Evolutionary conservation across 768 basidiomycete genomes (phyloP), one percentile per base, ranked within the genome.

Genomic region (Strobilomyces dryophilus): DNA sequence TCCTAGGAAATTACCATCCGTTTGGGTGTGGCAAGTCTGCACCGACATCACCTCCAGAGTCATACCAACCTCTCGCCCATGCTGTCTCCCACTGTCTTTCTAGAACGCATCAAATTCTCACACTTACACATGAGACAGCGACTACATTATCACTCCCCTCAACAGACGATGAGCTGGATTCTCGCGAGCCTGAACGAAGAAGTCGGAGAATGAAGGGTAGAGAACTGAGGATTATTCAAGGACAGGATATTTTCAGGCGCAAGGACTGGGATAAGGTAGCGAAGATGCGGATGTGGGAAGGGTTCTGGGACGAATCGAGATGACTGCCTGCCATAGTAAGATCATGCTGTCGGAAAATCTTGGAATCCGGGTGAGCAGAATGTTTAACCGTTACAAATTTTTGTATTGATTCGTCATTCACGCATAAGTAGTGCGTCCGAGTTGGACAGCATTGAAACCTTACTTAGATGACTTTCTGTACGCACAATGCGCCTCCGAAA

Each of bases 211-310:
- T 95, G 89, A 79, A 85, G 36, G 86, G 85, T 24, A 76, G 95
- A 51, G 95, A 99, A 68, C 72, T 99, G 52, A 80, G 87, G 51
- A 75, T 98, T 21, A 74, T 99, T 1, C 88, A 90, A 61, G 85
- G 85, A 10, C 84, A 89, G 61, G 79, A 82, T 55, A 73, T 90
- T 27, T 80, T 92, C 45, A 73, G 84, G 31, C 79, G 64, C 24
- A 69, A 66, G 9, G 65, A 65, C 10, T 72, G 67, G 37, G 65
- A 74, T 7, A 66, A 69, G 5, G 67, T 68, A 3, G 52, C 57
- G 7, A 59, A 50, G 31, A 68, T 76, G 69, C 53, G 51, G 29
- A 39, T 58, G 12, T 76, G 73, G 73, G 59, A 60, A 6, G 62
- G 49, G 1, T 76, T 76, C 29, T 76, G 74, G 74, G 31, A 51